Base-by-base conservation (phyloP, 805 yeast genomes). In the Naumovozyma castellii region DNA sequence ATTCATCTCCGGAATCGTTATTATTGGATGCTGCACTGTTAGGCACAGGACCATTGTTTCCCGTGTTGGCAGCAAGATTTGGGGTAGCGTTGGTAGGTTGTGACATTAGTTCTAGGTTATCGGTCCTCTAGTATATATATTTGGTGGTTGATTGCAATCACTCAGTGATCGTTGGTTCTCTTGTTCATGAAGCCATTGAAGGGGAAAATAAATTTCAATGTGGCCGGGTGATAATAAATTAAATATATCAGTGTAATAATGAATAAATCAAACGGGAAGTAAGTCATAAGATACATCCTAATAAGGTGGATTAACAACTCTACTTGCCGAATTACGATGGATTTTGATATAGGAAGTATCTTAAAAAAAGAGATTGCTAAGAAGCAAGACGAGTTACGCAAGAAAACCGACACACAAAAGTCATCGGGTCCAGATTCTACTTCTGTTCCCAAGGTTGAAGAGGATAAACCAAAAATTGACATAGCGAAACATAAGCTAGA, bases 301-400 rank as follows among this genome's bases (percentile, higher is more conserved):
- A 22, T 6, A 22, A 6, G 10, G 27, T 22, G 10, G 27, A 22
- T 6, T 10, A 22, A 6, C 10, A 22, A 22, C 27, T 22, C 10
- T 22, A 22, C 27, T 6, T 22, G 10, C 10, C 6, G 6, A 22
- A 30, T 15, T 30, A 12, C 4, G 3, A 75, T 75, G 80, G 72
- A 73, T 49, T 69, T 75, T 43, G 62, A 73, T 49, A 68, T 75
- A 41, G 59, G 72, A 10, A 59, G 62, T 30, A 46, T 75, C 18
- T 49, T 76, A 39, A 49, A 67, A 1, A 55, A 61, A 19, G 80
- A 76, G 53, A 75, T 76, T 16, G 61, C 58, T 5, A 72, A 66
- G 57, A 72, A 72, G 57, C 62, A 47, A 51, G 38, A 32, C 14
- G 45, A 43, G 42, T 59, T 50, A 51, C 27, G 6, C 10, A 6